Evolutionary conservation across 2,329 filamentous ascomycete species (phyloP).

Genomic region (Pseudogymnoascus sp.): DNA sequence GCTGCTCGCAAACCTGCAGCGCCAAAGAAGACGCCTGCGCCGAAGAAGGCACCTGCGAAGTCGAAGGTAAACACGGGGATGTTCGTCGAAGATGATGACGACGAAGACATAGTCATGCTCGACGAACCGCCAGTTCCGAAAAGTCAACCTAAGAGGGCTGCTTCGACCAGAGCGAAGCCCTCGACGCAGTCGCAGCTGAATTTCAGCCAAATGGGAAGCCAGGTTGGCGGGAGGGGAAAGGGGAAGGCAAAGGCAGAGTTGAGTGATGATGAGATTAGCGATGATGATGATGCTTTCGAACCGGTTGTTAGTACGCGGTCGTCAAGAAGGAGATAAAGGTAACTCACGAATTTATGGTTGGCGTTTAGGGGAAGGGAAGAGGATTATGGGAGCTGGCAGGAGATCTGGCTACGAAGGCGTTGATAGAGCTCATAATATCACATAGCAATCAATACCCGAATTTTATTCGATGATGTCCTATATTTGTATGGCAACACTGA

Average conservation of each 20-base stretch:
- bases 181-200: slow-evolving; percentile 41
- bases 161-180: slow-evolving; percentile 23
- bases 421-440: background rate
- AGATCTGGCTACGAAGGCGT: background rate
- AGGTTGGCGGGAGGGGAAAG: slow-evolving; percentile 32
- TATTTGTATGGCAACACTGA: background rate
- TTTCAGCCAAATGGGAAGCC: slow-evolving; percentile 34
- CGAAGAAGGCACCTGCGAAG: slow-evolving; percentile 31
- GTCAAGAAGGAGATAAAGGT: background rate
- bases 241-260: slow-evolving; percentile 44
- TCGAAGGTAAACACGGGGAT: slow-evolving; percentile 31
- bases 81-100: slow-evolving; percentile 36
- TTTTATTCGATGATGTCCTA: background rate
- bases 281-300: slow-evolving; percentile 52
- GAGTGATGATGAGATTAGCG: slow-evolving; percentile 58
- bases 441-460: background rate
- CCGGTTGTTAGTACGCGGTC: background rate
- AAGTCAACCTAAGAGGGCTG: slow-evolving; percentile 22
- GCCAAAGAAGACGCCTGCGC: slow-evolving; percentile 24
- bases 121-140: slow-evolving; percentile 38
- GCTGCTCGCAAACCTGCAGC: slow-evolving; percentile 29
- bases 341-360: background rate
- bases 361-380: background rate
- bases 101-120: slow-evolving; percentile 46
- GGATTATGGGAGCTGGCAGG: background rate